These are phyloP conservation scores for Starmerella cellae DNA, from an alignment of 805 yeast species.

Conservation along the genomic window DNA sequence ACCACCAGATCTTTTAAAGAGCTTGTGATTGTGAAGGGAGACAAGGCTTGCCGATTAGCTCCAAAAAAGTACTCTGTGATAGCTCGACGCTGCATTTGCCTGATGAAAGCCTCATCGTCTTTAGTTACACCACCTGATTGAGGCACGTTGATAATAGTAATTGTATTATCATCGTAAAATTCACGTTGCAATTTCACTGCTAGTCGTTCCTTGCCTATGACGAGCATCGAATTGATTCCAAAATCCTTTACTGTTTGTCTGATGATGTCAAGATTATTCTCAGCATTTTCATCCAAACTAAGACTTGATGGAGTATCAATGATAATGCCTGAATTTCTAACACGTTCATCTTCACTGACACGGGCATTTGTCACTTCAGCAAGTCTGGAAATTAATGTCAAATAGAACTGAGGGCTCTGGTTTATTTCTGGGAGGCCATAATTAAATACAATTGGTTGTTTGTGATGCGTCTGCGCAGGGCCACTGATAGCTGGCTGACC, in stretches of 20 bases:
- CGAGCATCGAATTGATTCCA: conserved; percentile 46
- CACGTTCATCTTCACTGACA: conserved; percentile 36
- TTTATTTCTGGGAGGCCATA: conserved; percentile 54
- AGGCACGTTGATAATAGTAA: conserved; percentile 5
- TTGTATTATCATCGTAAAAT: conserved; percentile 6
- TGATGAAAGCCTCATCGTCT: conserved; percentile 43
- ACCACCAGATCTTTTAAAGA: conserved; percentile 49
- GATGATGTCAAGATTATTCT: conserved; percentile 36
- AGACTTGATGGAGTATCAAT: conserved; percentile 56
- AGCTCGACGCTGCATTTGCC: conserved; percentile 60
- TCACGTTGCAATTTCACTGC: conserved; percentile 47
- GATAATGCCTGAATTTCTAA: conserved; percentile 41
- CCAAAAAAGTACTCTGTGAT: conserved; percentile 90
- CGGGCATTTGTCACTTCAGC: conserved; percentile 37
- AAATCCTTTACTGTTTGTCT: conserved; percentile 36
- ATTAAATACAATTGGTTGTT: conserved; percentile 74
- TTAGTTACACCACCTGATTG: conserved; percentile 56
- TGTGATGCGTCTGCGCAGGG: conserved; percentile 43
- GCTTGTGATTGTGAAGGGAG: conserved; percentile 76
- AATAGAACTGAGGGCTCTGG: conserved; percentile 47
- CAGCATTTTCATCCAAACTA: conserved; percentile 21
- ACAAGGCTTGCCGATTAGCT: conserved; percentile 41
- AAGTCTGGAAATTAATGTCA: conserved; percentile 36
- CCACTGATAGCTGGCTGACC: conserved; percentile 62
- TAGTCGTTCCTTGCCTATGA: conserved; percentile 64